phyloP scores from a whole-genome alignment of 2,329 filamentous ascomycete genomes.

The Monilinia polystroma region DNA sequence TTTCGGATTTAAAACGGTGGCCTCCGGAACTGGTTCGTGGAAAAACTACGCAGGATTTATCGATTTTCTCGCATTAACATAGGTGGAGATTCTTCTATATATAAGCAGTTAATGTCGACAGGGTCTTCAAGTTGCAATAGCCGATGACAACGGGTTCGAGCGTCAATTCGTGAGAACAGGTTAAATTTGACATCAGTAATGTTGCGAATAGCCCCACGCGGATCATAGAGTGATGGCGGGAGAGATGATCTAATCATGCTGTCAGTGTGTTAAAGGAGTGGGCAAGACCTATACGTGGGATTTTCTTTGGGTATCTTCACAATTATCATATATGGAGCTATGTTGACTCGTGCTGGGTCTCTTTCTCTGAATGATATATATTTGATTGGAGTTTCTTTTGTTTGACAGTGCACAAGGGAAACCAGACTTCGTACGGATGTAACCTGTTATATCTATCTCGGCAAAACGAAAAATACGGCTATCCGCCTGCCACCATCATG shows the following conservation, averaged over 20 bases:
- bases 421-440: not conserved
- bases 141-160: not conserved
- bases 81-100: too few species aligned
- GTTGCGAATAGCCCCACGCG: not conserved
- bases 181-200: not conserved
- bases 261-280: not conserved
- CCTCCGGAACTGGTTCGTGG: too few species aligned
- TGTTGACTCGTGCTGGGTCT: too few species aligned
- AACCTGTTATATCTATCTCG: not conserved
- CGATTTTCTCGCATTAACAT: too few species aligned
- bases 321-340: too few species aligned
- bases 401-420: too few species aligned
- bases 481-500: not conserved
- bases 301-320: too few species aligned
- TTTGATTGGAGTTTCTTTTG: too few species aligned
- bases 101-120: too few species aligned
- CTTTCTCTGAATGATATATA: too few species aligned
- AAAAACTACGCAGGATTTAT: too few species aligned
- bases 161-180: not conserved
- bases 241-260: not conserved
- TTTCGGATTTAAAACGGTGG: too few species aligned
- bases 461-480: not conserved
- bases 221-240: not conserved
- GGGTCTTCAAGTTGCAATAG: not conserved
- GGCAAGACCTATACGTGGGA: not conserved